Evolutionary conservation across 2,329 filamentous ascomycete species (phyloP), one percentile per base, ranked within the genome.

Genomic region (Paecilomyces dactylethromorphus): DNA sequence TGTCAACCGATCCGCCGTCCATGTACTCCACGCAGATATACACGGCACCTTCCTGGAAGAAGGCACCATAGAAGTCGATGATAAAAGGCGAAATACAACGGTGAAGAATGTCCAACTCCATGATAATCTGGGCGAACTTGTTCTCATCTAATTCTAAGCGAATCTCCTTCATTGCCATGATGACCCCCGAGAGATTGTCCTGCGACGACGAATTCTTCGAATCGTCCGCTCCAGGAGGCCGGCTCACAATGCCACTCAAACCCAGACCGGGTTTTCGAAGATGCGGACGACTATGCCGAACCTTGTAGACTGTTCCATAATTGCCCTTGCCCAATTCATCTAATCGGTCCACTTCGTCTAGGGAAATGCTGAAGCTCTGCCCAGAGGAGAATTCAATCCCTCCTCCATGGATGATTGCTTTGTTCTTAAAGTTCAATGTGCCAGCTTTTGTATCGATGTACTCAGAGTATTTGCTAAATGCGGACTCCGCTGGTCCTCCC

Each of bases 81-180:
- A 99, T 97, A 75, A 93, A 96, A 0, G 94, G 93, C 1, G 92
- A 97, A 2, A 94, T 82, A 70, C 94, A 99, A 66, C 94, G 90
- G 76, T 99, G 94, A 2, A 99, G 81, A 63, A 99, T 93, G 68
- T 99, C 91, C 54, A 99, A 81, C 76, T 99, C 94, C 84, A 97
- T 99, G 67, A 97, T 89, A 69, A 99, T 99, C 39, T 93, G 92
- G 6, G 91, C 88, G 71, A 99, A 96, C 74, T 99, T 99, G 63
- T 91, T 89, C 73, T 99, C 94, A 69, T 99, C 94, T 56, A 99
- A 81, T 74, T 99, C 94, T 10, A 99, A 81, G 21, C 94, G 86
- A 67, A 99, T 95, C 76, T 99, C 94, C 74, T 99, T 99, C 94
- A 99, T 99, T 13, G 94, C 94, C 94, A 99, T 97, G 60, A 96